Evolutionary conservation across 805 yeast genomes (phyloP), one percentile per base, ranked within the genome.

Genomic region (Candida broadrunensis): DNA sequence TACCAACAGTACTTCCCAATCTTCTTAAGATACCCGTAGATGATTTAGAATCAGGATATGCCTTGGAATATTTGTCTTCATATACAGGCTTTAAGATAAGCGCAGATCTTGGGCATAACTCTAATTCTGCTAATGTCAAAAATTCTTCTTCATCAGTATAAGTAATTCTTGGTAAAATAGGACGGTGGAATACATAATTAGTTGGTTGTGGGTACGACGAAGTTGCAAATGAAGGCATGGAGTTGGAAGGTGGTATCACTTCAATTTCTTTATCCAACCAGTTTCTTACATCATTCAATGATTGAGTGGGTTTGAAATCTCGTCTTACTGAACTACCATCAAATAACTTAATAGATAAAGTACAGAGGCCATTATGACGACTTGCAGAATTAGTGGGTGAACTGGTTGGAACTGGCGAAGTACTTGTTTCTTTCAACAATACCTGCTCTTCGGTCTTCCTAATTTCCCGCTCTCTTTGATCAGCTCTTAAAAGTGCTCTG

Each of bases 61-160:
- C 39, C 9, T 25, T 35, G 3, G 32, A 35, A 2, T 39, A 43
- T 2, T 39, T 36, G 36, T 49, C 62, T 52, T 55, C 66, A 52
- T 51, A 63, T 23, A 72, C 65, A 0, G 93, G 90, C 54, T 85
- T 85, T 47, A 89, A 65, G 18, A 87, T 81, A 36, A 89, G 60
- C 0, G 85, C 87, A 9, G 95, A 82, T 42, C 95, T 70, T 2
- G 91, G 90, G 13, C 77, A 72, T 38, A 89, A 64, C 17, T 78
- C 80, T 40, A 89, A 65, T 3, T 68, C 73, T 19, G 56, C 56
- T 29, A 89, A 64, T 2, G 80, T 62, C 43, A 63, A 50, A 33
- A 51, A 62, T 41, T 72, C 70, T 50, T 88, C 91, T 37, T 83
- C 85, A 21, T 61, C 65, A 11, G 59, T 43, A 39, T 52, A 70